Conservation (phyloP, 805 yeast genomes). For the Hanseniaspora singularis region DNA sequence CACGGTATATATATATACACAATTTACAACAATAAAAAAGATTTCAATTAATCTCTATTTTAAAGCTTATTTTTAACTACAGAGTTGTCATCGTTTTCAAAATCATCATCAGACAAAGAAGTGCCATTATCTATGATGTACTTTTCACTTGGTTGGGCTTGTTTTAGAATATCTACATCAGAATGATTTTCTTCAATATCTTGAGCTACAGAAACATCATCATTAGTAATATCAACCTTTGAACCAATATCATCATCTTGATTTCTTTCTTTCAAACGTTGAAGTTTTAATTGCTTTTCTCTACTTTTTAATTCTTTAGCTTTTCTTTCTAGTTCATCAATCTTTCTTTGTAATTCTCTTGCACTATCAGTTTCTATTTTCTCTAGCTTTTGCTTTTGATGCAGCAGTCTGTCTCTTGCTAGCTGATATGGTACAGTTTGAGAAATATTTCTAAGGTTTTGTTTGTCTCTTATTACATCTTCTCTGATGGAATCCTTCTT, state of each 20-base stretch:
- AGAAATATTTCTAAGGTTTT: constrained; percentile 61
- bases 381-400: constrained; percentile 66
- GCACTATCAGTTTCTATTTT: constrained; percentile 72
- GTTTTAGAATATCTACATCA: background rate
- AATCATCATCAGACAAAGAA: constrained; percentile 1
- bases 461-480: constrained; percentile 33
- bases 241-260: background rate
- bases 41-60: no score
- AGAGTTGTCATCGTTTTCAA: constrained; percentile 1
- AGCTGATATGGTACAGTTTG: constrained; percentile 78
- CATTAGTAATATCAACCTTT: background rate
- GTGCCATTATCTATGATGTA: no score
- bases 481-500: background rate
- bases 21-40: no score
- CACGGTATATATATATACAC: no score
- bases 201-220: background rate
- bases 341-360: constrained; percentile 56
- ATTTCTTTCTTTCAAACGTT: constrained; percentile 3
- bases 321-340: constrained; percentile 62
- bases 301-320: constrained; percentile 60
- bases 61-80: constrained; percentile 7
- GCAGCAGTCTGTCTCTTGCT: constrained; percentile 61
- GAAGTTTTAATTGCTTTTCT: constrained; percentile 39
- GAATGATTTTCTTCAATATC: background rate
- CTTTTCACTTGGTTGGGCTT: no score